Base-by-base conservation (phyloP, 2,329 filamentous ascomycete species). In the Pseudopyrenochaeta lycopersici region DNA sequence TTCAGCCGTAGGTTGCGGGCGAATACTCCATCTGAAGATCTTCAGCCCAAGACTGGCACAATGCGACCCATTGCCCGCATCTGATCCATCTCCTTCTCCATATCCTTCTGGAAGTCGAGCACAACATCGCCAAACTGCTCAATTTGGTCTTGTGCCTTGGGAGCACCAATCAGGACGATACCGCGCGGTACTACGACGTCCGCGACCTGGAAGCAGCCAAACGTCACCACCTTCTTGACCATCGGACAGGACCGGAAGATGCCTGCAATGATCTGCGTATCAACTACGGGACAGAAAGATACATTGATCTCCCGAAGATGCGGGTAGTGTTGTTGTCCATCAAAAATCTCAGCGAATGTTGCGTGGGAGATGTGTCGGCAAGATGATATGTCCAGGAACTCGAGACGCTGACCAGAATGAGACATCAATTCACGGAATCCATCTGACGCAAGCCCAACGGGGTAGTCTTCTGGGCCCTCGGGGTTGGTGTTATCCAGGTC, bases 361-460 rank as follows among this genome's bases (percentile, higher is more conserved):
- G 84, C 78, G 30, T 84, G 81, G 1, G 86, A 84, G 58, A 98
- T 93, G 72, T 97, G 90, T 2, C 94, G 88, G 70, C 92, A 96
- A 0, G 89, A 90, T 12, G 91, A 85, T n/a, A 97, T 80, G 68
- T 96, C 90, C 30, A 98, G 80, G 35, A 84, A 79, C 54, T 82
- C 81, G 1, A 98, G 76, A 10, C 77, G 80, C 1, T 77, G 70
- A 3, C 91, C 90, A 0, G 92, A 97, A 71, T 97, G 94, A 0
- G 80, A 78, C 91, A 97, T 97, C 38, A 97, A 77, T 0, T 91
- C 90, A 60, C 83, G 80, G 77, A 98, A 94, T 0, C 90, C 92
- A 5, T 84, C 77, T 0, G 87, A 89, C 46, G 89, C 91, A 29
- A 97, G 82, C 1, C 93, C 94, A 39, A 94, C 78, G 7, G 84